phyloP scores from a whole-genome alignment of 1,139 yeast species.

The Scheffersomyces lignicola region DNA sequence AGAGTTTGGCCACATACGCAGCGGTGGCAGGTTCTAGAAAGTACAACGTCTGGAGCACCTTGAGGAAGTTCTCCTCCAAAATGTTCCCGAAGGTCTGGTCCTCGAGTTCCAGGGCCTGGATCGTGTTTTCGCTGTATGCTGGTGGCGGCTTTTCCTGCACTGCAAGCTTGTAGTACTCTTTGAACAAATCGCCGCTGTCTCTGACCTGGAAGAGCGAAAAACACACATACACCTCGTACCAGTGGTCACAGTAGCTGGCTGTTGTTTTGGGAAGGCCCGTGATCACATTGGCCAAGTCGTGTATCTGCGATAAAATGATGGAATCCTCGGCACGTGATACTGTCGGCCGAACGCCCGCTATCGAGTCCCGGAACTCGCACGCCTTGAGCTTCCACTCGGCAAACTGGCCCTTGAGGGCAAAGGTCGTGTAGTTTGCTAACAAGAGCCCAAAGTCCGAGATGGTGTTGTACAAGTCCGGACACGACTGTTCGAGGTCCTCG shows the following conservation, averaged over 20 bases:
- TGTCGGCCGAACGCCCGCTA: conserved; percentile 22
- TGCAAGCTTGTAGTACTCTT: conserved; percentile 35
- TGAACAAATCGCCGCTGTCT: conserved; percentile 34
- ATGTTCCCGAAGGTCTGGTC: conserved; percentile 63
- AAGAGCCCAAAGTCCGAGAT: conserved; percentile 49
- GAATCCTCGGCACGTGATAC: conserved; percentile 20
- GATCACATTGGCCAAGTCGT: conserved; percentile 43
- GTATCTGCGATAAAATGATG: conserved; percentile 39
- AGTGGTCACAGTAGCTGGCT: conserved; percentile 46
- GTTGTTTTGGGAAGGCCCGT: conserved; percentile 59
- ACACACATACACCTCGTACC: conserved; percentile 75
- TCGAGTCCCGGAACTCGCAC: conserved; percentile 50
- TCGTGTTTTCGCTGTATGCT: conserved; percentile 12
- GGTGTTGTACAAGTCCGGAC: conserved; percentile 33
- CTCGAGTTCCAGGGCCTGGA: conserved; percentile 14
- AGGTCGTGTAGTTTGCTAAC: conserved; percentile 39
- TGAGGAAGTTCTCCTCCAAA: conserved; percentile 56
- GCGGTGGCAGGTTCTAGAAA: conserved; percentile 66
- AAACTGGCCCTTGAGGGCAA: conserved; percentile 45
- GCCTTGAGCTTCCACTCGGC: conserved; percentile 51
- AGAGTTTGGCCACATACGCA: conserved; percentile 61
- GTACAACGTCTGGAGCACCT: conserved; percentile 62
- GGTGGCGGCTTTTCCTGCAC: conserved; percentile 35
- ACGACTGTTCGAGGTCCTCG: conserved; percentile 31
- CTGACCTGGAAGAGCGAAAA: conserved; percentile 61